Percentiles rank a stretch among this genome's conserved stretches.
These are phyloP conservation scores for Pichia sp. DNA, from an alignment of 1,139 yeast species.

Conservation along the genomic window DNA sequence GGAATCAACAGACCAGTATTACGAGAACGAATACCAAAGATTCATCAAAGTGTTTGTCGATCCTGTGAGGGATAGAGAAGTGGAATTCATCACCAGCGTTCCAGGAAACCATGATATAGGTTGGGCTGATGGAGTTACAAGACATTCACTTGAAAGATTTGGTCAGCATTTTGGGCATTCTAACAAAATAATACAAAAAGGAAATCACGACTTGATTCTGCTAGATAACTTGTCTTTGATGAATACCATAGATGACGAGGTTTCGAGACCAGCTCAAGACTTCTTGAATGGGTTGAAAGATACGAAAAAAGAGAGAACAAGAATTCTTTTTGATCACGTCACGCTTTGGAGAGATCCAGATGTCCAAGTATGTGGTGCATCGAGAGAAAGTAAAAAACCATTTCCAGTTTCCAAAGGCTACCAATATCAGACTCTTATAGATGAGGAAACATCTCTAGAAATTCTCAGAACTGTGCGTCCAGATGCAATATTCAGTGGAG, in stretches of 20 bases:
- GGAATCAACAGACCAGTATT: constrained; percentile 40
- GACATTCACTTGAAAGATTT: constrained; percentile 40
- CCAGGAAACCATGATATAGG: constrained; percentile 63
- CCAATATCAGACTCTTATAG: constrained; percentile 51
- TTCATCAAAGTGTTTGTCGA: constrained; percentile 40
- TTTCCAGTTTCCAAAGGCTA: constrained; percentile 39
- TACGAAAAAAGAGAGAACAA: constrained; percentile 20
- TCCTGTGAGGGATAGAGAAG: constrained; percentile 16
- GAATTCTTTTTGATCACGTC: constrained; percentile 45
- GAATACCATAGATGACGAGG: constrained; percentile 31
- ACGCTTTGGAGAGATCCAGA: constrained; percentile 43
- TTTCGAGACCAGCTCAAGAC: constrained; percentile 33
- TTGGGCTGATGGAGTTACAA: constrained; percentile 45
- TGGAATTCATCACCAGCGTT: constrained; percentile 34
- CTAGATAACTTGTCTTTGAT: constrained; percentile 46
- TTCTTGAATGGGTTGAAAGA: constrained; percentile 33
- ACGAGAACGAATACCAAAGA: constrained; percentile 36
- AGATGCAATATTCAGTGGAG: constrained; percentile 45
- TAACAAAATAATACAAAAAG: constrained; percentile 34
- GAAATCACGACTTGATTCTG: constrained; percentile 44
- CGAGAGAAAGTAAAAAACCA: constrained; percentile 36
- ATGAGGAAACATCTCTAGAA: constrained; percentile 31
- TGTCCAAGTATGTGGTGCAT: constrained; percentile 41
- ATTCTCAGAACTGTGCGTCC: constrained; percentile 39
- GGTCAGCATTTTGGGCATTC: constrained; percentile 40